A percentile compares a stretch with the other conserved stretches of the same genome.
phyloP scores from a whole-genome alignment of 169 alveolate genomes.

The Eimeria maxima region DNA sequence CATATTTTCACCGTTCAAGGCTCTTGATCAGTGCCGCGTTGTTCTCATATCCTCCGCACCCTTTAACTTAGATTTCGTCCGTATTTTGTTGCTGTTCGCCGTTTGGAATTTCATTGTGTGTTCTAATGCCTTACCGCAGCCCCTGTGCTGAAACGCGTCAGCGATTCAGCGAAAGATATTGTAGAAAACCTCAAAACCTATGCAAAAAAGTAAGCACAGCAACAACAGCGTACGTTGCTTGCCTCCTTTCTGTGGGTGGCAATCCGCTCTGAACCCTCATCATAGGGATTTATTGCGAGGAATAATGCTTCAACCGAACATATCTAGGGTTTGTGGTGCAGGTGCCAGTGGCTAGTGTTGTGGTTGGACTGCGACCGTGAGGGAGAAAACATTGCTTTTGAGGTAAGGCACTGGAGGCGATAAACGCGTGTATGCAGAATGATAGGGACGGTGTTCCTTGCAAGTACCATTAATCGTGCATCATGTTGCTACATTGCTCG shows the following conservation, averaged over 20 bases:
- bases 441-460: neutral
- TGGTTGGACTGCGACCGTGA: conserved; percentile 99
- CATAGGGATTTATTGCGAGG: neutral
- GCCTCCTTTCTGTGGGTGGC: neutral
- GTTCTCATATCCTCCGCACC: neutral
- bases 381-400: conserved; percentile 98
- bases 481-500: neutral
- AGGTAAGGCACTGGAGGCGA: conserved; percentile 87
- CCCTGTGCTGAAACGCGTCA: conserved; percentile 71
- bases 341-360: conserved; percentile 87
- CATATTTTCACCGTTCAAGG: neutral
- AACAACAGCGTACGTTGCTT: neutral
- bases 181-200: conserved; percentile 62
- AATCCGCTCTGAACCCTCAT: neutral
- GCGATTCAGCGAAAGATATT: conserved; percentile 53
- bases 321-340: neutral
- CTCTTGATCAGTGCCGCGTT: neutral
- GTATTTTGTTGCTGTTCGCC: neutral
- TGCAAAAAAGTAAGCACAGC: conserved; percentile 65
- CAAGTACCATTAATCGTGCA: neutral
- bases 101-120: neutral
- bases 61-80: neutral
- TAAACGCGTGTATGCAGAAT: neutral
- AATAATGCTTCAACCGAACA: neutral
- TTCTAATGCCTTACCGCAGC: conserved; percentile 25